These are phyloP conservation scores for Verticillium isaacii DNA, from an alignment of 2,329 filamentous ascomycete genomes.

Conservation along the genomic window DNA sequence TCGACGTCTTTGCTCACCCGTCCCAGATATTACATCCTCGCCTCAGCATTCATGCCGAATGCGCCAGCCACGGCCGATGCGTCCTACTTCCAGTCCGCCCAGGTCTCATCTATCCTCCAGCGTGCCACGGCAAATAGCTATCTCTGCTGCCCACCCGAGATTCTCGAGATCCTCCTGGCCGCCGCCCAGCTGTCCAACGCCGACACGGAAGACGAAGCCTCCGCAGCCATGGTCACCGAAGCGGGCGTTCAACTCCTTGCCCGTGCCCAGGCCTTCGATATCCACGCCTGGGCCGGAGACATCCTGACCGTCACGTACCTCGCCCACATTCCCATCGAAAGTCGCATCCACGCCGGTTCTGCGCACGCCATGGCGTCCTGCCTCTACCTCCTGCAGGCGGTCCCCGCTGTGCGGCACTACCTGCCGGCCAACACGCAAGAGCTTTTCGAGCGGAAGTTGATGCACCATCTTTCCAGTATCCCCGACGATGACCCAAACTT, in stretches of 20 bases:
- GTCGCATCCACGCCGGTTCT: conserved; percentile 33
- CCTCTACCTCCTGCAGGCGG: conserved; percentile 39
- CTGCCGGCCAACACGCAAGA: conserved; percentile 22
- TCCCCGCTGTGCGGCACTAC: conserved; percentile 21
- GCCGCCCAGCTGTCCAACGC: conserved; percentile 34
- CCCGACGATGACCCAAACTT: conserved; percentile 45
- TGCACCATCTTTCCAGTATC: conserved; percentile 41
- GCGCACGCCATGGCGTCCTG: conserved; percentile 39
- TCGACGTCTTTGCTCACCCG: conserved; percentile 3
- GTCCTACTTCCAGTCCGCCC: conserved; percentile 28
- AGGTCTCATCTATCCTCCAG: conserved; percentile 31
- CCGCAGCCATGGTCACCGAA: conserved; percentile 21
- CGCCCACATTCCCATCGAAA: conserved; percentile 26
- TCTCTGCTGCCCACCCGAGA: conserved; percentile 38
- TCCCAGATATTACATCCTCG: conserved; percentile 38
- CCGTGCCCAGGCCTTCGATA: conserved; percentile 33
- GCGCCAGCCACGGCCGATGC: conserved; percentile 21
- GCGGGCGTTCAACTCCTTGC: conserved; percentile 28
- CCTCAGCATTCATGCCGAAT: conserved; percentile 35
- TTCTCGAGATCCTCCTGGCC: conserved; percentile 37
- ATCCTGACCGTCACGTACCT: conserved; percentile 28
- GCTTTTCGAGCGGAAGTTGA: conserved; percentile 37
- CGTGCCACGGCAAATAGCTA: conserved; percentile 40
- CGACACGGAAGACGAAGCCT: conserved; percentile 18
- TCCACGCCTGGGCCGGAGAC: conserved; percentile 33